Conservation (phyloP, 1,139 yeast genomes). For the Zygosaccharomyces sapae region DNA sequence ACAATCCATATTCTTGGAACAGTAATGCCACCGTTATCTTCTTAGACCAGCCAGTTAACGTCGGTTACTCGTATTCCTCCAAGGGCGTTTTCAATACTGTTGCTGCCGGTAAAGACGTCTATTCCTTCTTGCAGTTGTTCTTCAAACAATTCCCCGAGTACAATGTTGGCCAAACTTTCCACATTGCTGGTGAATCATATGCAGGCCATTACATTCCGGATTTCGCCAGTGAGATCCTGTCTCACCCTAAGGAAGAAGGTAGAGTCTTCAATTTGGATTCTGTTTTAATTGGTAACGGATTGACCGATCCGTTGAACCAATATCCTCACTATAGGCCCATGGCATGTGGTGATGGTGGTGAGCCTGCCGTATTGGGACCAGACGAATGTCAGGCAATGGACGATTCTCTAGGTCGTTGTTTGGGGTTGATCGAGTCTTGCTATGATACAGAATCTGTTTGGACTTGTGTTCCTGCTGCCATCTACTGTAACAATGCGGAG, state of each 20-base stretch:
- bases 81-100: constrained; percentile 64
- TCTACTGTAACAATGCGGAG: constrained; percentile 85
- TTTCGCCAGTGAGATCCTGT: constrained; percentile 80
- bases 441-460: constrained; percentile 73
- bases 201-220: constrained; percentile 98
- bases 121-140: constrained; percentile 85
- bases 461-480: constrained; percentile 90
- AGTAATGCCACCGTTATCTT: constrained; percentile 84
- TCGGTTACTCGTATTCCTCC: constrained; percentile 80
- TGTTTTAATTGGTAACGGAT: constrained; percentile 91
- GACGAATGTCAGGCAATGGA: constrained; percentile 79
- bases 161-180: constrained; percentile 61
- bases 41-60: constrained; percentile 93
- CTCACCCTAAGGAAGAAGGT: constrained; percentile 53
- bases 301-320: constrained; percentile 89
- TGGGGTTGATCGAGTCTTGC: constrained; percentile 73
- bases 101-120: constrained; percentile 90
- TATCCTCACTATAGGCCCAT: constrained; percentile 87
- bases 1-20: constrained; percentile 84
- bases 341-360: constrained; percentile 97
- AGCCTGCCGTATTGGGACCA: constrained; percentile 62
- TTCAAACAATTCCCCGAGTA: constrained; percentile 89
- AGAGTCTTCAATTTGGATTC: constrained; percentile 82
- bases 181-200: constrained; percentile 97
- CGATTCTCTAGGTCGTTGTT: constrained; percentile 73